These are phyloP conservation scores for Diaporthe vaccinii DNA, from an alignment of 2,329 filamentous ascomycete genomes.

Conservation along the genomic window DNA sequence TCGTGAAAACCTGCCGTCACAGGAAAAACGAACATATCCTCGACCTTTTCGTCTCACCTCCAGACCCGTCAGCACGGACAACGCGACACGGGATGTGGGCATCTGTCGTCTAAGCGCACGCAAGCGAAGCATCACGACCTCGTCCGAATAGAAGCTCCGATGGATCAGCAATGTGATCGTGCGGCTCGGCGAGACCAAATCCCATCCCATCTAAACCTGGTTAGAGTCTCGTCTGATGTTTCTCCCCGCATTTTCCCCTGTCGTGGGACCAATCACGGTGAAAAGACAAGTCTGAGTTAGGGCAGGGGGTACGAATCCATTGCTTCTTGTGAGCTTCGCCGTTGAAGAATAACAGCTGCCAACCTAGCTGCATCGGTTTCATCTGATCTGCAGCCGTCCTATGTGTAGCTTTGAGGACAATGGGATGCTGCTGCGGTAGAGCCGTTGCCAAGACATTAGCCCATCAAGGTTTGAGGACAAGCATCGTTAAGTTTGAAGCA, in stretches of 20 bases:
- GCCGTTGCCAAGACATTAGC: not conserved
- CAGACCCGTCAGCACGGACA: constrained; percentile 3
- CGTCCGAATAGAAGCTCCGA: not conserved
- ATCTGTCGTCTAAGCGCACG: constrained; percentile 5
- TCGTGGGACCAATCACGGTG: constrained; percentile 2
- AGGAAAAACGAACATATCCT: constrained; percentile 1
- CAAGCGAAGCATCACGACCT: not conserved
- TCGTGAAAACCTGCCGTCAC: constrained; percentile 2
- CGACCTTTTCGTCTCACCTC: not conserved
- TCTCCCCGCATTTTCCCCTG: not conserved
- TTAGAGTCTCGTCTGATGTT: not conserved
- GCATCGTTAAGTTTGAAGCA: constrained; percentile 1
- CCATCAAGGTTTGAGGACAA: constrained; percentile 13
- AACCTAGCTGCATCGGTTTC: not conserved
- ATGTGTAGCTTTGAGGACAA: not conserved
- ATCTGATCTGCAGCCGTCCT: not conserved
- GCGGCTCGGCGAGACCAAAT: not conserved
- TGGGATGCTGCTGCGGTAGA: not conserved
- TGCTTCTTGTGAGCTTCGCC: constrained; percentile 8
- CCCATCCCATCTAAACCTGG: not conserved
- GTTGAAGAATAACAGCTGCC: constrained; percentile 1
- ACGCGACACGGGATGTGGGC: constrained; percentile 8
- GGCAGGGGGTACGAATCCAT: constrained; percentile 7
- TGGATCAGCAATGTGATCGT: constrained; percentile 4
- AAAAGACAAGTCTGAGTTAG: constrained; percentile 6